Conservation (phyloP, 2,329 filamentous ascomycete species). For the Trichoderma sp. region DNA sequence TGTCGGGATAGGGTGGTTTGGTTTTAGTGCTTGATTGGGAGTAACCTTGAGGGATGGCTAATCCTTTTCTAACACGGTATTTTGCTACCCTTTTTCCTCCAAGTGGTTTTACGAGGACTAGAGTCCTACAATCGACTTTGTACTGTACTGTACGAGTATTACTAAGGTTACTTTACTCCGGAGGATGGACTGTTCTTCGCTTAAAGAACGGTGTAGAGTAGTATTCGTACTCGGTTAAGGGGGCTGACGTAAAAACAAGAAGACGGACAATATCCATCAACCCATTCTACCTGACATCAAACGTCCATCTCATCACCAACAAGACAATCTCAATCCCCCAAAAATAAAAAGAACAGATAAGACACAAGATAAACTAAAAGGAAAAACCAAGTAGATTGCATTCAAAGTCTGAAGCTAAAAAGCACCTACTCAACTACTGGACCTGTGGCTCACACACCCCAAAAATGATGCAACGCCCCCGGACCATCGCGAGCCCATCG, state of each 20-base stretch:
- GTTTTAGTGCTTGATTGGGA: neutral
- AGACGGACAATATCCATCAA: neutral
- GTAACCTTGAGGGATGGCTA: neutral
- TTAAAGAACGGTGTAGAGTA: neutral
- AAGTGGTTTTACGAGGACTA: neutral
- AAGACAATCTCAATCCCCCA: neutral
- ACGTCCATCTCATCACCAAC: neutral
- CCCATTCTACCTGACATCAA: neutral
- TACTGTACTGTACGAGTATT: neutral
- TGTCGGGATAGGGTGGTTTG: neutral
- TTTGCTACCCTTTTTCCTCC: too few species aligned
- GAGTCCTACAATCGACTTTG: too few species aligned
- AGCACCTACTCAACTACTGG: neutral
- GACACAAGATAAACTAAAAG: neutral
- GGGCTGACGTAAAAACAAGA: neutral
- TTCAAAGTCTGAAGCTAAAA: neutral
- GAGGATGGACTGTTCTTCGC: neutral
- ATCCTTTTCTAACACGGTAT: neutral
- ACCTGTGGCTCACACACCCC: neutral
- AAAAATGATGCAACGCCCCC: constrained; percentile 12
- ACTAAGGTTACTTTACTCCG: neutral
- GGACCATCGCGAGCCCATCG: neutral
- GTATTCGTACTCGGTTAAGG: neutral
- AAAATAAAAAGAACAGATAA: neutral
- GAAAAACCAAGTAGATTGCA: neutral